These are phyloP conservation scores for Phytophthora pseudosyringae DNA, from an alignment of 352 stramenopile genomes.

Conservation along the genomic window DNA sequence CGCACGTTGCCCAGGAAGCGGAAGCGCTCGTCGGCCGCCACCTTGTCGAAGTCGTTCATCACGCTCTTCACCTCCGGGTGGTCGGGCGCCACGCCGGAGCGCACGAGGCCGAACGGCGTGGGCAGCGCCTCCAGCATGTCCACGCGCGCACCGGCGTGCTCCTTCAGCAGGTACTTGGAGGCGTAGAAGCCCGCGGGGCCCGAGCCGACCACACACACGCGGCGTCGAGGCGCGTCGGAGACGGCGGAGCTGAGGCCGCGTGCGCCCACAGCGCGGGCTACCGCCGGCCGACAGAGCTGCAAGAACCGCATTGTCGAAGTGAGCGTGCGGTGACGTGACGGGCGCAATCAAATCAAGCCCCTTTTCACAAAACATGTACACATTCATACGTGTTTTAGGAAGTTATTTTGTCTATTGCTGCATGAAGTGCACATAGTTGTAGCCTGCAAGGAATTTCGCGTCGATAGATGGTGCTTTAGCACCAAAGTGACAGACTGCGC, in stretches of 20 bases:
- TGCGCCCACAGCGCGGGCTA: not conserved
- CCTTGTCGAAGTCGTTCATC: slow-evolving; percentile 96
- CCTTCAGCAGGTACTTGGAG: slow-evolving; percentile 95
- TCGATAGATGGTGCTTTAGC: too few species aligned
- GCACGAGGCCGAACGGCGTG: slow-evolving; percentile 96
- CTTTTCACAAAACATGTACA: too few species aligned
- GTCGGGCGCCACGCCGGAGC: slow-evolving; percentile 97
- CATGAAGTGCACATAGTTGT: too few species aligned
- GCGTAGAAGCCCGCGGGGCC: slow-evolving; percentile 94
- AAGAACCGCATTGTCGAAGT: slow-evolving; percentile 9
- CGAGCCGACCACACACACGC: slow-evolving; percentile 91
- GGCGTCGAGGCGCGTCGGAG: slow-evolving; percentile 35
- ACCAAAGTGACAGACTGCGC: too few species aligned
- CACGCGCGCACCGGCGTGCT: slow-evolving; percentile 60
- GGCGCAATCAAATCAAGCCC: not conserved
- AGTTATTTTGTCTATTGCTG: too few species aligned
- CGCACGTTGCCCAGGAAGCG: slow-evolving; percentile 92
- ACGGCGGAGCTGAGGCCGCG: slow-evolving; percentile 19
- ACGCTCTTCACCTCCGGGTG: slow-evolving; percentile 99
- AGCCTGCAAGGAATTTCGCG: too few species aligned
- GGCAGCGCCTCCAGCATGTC: slow-evolving; percentile 96
- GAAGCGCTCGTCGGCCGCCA: slow-evolving; percentile 83
- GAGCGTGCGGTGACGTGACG: too few species aligned
- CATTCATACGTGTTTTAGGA: too few species aligned
- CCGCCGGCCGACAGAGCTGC: slow-evolving; percentile 9